phyloP scores from a whole-genome alignment of 2,329 filamentous ascomycete genomes.

The Biscogniauxia marginata region DNA sequence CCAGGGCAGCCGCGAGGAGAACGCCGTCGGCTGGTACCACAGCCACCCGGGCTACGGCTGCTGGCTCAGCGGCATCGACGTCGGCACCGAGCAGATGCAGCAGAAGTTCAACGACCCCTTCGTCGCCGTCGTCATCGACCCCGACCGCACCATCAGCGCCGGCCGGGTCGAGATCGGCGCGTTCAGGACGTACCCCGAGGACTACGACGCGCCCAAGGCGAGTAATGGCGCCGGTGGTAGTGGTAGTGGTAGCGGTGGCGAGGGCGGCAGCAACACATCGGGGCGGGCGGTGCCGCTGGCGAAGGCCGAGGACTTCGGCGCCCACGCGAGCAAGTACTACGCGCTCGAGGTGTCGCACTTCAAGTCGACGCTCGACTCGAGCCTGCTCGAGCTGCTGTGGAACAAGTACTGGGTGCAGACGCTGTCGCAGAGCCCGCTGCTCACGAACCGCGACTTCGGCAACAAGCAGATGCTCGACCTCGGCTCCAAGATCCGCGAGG shows the following conservation, averaged over 20 bases:
- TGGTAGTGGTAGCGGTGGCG: slow-evolving; percentile 40
- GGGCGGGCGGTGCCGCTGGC: slow-evolving; percentile 81
- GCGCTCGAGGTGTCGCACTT: slow-evolving; percentile 87
- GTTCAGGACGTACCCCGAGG: slow-evolving; percentile 84
- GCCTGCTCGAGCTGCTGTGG: slow-evolving; percentile 86
- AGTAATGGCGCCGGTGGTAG: slow-evolving; percentile 8
- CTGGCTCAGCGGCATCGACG: slow-evolving; percentile 96
- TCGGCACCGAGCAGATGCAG: slow-evolving; percentile 81
- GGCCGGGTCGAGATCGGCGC: slow-evolving; percentile 97
- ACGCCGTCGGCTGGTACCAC: slow-evolving; percentile 97
- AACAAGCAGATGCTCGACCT: slow-evolving; percentile 91
- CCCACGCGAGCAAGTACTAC: slow-evolving; percentile 89
- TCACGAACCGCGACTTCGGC: slow-evolving; percentile 89
- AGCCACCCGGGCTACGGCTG: slow-evolving; percentile 97
- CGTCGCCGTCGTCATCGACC: slow-evolving; percentile 93
- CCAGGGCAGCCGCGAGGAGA: slow-evolving; percentile 72
- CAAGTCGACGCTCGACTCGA: slow-evolving; percentile 86
- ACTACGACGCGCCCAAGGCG: slow-evolving; percentile 55
- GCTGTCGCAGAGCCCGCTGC: slow-evolving; percentile 82
- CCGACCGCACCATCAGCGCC: slow-evolving; percentile 88
- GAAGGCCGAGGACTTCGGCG: slow-evolving; percentile 94
- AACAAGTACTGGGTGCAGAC: slow-evolving; percentile 99
- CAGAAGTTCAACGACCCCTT: slow-evolving; percentile 88
- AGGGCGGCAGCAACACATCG: slow-evolving; percentile 25
- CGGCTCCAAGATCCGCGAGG: slow-evolving; percentile 74